Evolutionary conservation across 352 stramenopile genomes (phyloP).

Genomic region (Pelagophyceae sp.): DNA sequence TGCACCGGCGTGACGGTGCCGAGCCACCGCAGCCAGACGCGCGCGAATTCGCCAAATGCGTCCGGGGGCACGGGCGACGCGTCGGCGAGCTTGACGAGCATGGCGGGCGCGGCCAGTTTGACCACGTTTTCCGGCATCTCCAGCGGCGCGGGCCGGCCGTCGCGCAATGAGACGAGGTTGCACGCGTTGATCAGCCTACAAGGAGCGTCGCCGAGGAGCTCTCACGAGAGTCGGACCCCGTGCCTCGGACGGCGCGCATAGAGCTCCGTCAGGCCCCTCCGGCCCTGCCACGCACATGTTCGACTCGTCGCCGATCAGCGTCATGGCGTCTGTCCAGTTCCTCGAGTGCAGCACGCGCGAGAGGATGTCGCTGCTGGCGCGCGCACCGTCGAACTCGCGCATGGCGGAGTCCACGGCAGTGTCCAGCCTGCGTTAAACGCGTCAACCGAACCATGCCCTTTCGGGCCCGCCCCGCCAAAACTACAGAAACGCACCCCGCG

Average conservation of each 20-base stretch:
- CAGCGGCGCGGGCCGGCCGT: background rate
- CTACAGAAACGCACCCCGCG: background rate
- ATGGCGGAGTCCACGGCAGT: background rate
- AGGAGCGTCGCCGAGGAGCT: too few species aligned
- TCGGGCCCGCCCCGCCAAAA: background rate
- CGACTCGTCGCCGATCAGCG: background rate
- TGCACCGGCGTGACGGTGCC: background rate
- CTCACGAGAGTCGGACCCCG: too few species aligned
- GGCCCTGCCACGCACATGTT: too few species aligned
- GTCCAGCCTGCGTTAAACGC: background rate
- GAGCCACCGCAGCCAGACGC: background rate
- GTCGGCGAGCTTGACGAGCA: background rate
- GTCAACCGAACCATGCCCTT: background rate
- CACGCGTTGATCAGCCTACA: conserved; percentile 5
- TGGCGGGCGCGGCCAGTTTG: background rate
- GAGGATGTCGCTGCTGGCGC: background rate
- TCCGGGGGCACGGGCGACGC: too few species aligned
- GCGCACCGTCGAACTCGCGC: background rate
- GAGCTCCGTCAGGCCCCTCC: too few species aligned
- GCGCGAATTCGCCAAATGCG: background rate
- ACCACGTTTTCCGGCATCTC: conserved; percentile 3
- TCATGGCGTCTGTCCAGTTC: background rate
- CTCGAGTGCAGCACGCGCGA: background rate
- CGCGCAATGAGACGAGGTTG: background rate
- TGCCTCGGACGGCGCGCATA: too few species aligned